A percentile compares a stretch with the other conserved stretches of the same genome.
phyloP scores from a whole-genome alignment of 169 alveolate species.

The Cryptosporidium sp. region DNA sequence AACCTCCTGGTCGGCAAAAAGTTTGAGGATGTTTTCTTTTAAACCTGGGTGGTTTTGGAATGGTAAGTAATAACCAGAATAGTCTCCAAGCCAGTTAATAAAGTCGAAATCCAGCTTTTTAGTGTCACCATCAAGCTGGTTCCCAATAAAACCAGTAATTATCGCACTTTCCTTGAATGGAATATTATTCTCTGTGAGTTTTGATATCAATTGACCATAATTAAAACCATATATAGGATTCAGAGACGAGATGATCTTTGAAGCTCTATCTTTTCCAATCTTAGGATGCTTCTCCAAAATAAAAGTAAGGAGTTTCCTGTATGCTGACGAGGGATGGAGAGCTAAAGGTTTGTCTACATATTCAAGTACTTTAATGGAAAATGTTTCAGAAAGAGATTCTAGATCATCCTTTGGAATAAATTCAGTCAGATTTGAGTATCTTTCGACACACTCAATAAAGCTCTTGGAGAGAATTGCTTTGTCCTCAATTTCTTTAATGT shows the following conservation, averaged over 20 bases:
- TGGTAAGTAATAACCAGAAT: slow-evolving; percentile 60
- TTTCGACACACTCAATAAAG: slow-evolving; percentile 36
- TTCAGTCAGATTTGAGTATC: slow-evolving; percentile 6
- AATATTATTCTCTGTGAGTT: slow-evolving; percentile 25
- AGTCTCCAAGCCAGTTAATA: slow-evolving; percentile 34
- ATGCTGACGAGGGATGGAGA: slow-evolving; percentile 32
- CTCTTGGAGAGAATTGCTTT: not conserved
- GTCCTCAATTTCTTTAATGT: slow-evolving; percentile 19
- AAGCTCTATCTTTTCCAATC: slow-evolving; percentile 18
- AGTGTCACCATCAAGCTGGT: not conserved
- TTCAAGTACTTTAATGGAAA: slow-evolving; percentile 15
- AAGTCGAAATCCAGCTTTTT: slow-evolving; percentile 17
- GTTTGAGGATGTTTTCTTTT: slow-evolving; percentile 11
- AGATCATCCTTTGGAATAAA: slow-evolving; percentile 36
- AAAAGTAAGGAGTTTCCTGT: slow-evolving; percentile 11
- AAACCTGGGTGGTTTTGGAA: slow-evolving; percentile 35
- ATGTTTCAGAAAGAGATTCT: not conserved
- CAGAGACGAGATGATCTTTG: slow-evolving; percentile 6
- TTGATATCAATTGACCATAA: slow-evolving; percentile 38
- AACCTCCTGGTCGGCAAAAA: not conserved
- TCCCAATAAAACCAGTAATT: slow-evolving; percentile 37
- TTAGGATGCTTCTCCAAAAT: slow-evolving; percentile 27
- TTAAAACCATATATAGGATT: slow-evolving; percentile 48
- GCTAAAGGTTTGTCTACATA: slow-evolving; percentile 60
- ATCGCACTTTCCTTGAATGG: slow-evolving; percentile 51